A percentile compares a stretch with the other conserved stretches of the same genome.
Conservation (phyloP, 2,329 filamentous ascomycete species). For the Calcarisporium arbuscula region DNA sequence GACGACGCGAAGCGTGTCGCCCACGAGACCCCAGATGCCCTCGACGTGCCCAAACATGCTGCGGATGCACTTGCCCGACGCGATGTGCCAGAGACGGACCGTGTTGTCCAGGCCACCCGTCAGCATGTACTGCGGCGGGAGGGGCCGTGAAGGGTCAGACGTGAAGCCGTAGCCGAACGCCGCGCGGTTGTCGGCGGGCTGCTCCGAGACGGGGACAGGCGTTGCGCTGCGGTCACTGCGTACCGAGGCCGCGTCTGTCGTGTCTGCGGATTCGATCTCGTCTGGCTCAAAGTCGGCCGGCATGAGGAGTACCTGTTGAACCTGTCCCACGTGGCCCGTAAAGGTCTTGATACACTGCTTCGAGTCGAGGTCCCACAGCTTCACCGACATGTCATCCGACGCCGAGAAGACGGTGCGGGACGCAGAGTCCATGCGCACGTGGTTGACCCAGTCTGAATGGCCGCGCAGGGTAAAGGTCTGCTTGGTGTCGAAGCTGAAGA, state of each 20-base stretch:
- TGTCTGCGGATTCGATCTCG: conserved; percentile 44
- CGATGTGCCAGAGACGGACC: conserved; percentile 87
- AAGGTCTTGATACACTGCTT: conserved; percentile 71
- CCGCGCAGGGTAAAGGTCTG: conserved; percentile 74
- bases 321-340: conserved; percentile 87
- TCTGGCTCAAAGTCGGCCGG: conserved; percentile 87
- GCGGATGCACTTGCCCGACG: conserved; percentile 72
- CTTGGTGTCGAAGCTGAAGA: conserved; percentile 87
- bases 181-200: conserved; percentile 39
- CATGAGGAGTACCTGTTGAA: conserved; percentile 83
- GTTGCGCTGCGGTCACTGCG: conserved; percentile 40
- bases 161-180: conserved; percentile 59
- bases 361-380: conserved; percentile 88
- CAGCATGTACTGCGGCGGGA: conserved; percentile 85
- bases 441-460: conserved; percentile 93
- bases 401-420: conserved; percentile 87
- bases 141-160: conserved; percentile 53
- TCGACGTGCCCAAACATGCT: conserved; percentile 97
- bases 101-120: conserved; percentile 88
- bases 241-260: conserved; percentile 48
- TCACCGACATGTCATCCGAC: conserved; percentile 86
- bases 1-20: conserved; percentile 81
- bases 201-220: conserved; percentile 25
- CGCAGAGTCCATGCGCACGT: conserved; percentile 76
- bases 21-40: conserved; percentile 88